These are phyloP conservation scores for Kazachstania bromeliacearum DNA, from an alignment of 805 yeast genomes.

Conservation along the genomic window DNA sequence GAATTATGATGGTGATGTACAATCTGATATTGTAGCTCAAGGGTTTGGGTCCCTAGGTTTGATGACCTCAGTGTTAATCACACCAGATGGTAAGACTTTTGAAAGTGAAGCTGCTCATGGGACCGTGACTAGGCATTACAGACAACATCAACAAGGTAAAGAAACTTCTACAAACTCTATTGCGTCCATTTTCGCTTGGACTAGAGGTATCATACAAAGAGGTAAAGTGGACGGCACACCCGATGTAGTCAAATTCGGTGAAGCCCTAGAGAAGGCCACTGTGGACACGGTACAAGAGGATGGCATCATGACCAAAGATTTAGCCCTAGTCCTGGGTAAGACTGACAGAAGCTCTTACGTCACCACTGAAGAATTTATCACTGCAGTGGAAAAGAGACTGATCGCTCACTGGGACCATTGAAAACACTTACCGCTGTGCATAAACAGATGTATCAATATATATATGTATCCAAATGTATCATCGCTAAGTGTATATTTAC, in stretches of 20 bases:
- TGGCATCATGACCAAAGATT: constrained; percentile 91
- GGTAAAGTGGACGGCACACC: constrained; percentile 84
- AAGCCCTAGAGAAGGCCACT: constrained; percentile 71
- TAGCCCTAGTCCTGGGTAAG: constrained; percentile 83
- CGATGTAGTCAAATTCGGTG: constrained; percentile 73
- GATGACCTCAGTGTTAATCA: constrained; percentile 92
- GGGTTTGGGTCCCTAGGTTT: constrained; percentile 95
- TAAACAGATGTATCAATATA: too few species aligned
- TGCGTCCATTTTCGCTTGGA: constrained; percentile 96
- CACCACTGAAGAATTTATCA: constrained; percentile 85
- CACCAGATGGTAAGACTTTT: constrained; percentile 95
- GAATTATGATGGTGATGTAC: constrained; percentile 97
- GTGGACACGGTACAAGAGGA: constrained; percentile 76
- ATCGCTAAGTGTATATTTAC: too few species aligned
- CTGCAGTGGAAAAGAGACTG: constrained; percentile 66
- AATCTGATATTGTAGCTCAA: constrained; percentile 94
- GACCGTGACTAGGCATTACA: constrained; percentile 93
- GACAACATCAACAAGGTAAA: constrained; percentile 93
- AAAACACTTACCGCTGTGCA: too few species aligned
- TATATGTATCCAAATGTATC: too few species aligned
- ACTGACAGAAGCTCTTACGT: constrained; percentile 76
- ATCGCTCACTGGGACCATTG: constrained; percentile 16
- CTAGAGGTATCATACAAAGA: constrained; percentile 87
- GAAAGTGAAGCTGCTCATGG: constrained; percentile 99
- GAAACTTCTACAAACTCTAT: constrained; percentile 96